A percentile compares a stretch with the other conserved stretches of the same genome.
phyloP scores from a whole-genome alignment of 768 basidiomycete species.

The Scleroderma citrinum region DNA sequence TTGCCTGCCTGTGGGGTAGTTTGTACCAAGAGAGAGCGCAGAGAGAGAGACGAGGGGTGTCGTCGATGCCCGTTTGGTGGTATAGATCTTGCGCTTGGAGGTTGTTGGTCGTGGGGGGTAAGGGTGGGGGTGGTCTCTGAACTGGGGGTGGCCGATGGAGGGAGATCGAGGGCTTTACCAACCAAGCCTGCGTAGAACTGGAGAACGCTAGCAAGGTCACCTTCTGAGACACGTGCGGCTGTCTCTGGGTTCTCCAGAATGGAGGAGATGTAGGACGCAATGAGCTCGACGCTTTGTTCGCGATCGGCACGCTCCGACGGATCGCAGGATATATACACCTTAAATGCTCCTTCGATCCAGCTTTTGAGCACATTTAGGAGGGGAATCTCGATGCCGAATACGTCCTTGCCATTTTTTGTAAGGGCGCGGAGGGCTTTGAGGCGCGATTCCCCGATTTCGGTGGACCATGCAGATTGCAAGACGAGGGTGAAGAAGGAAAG shows the following conservation, averaged over 20 bases:
- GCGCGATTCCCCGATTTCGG: slow-evolving; percentile 67
- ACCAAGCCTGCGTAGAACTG: slow-evolving; percentile 57
- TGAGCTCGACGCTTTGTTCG: slow-evolving; percentile 56
- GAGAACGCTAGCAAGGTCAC: slow-evolving; percentile 50
- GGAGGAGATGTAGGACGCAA: slow-evolving; percentile 52
- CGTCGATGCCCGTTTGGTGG: slow-evolving; percentile 43
- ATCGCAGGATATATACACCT: slow-evolving; percentile 35
- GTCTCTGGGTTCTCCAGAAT: slow-evolving; percentile 48
- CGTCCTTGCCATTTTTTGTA: slow-evolving; percentile 53
- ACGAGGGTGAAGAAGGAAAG: slow-evolving; percentile 63
- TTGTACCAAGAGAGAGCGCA: slow-evolving; percentile 35
- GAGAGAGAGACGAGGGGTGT: slow-evolving; percentile 56
- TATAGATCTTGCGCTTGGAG: slow-evolving; percentile 12
- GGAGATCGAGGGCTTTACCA: slow-evolving; percentile 43
- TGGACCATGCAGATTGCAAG: slow-evolving; percentile 46
- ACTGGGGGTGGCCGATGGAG: slow-evolving; percentile 12
- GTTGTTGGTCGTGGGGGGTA: slow-evolving; percentile 28
- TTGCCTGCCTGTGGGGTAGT: slow-evolving; percentile 26
- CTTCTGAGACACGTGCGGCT: slow-evolving; percentile 55
- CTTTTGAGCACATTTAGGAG: slow-evolving; percentile 50
- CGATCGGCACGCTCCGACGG: slow-evolving; percentile 46
- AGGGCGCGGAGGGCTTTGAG: slow-evolving; percentile 64
- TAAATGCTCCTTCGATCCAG: slow-evolving; percentile 67
- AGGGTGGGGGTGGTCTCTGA: slow-evolving; percentile 12
- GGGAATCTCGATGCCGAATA: slow-evolving; percentile 57